These are phyloP conservation scores for Salvia splendens DNA, from an alignment of 257 asterid genomes.

Conservation along the genomic window DNA sequence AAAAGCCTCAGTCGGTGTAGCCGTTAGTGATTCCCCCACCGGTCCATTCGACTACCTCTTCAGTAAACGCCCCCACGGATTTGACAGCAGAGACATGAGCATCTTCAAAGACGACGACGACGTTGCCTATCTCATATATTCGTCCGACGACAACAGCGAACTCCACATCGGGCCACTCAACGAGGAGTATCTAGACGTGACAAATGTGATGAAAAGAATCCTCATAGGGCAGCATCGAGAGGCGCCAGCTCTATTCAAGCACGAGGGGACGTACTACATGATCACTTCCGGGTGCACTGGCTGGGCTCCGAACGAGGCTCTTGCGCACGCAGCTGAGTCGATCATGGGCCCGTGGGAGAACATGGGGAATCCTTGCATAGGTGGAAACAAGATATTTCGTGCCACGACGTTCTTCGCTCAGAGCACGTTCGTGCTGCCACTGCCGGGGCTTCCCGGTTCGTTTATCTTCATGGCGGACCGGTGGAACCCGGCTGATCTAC, in stretches of 20 bases:
- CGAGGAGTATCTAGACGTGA: slow-evolving; percentile 59
- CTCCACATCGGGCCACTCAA: slow-evolving; percentile 81
- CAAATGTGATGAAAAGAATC: slow-evolving; percentile 52
- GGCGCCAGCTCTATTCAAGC: slow-evolving; percentile 94
- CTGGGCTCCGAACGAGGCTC: slow-evolving; percentile 96
- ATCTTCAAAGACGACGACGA: slow-evolving; percentile 86
- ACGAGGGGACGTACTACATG: slow-evolving; percentile 85
- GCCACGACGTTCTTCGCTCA: slow-evolving; percentile 78
- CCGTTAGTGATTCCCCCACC: slow-evolving; percentile 63
- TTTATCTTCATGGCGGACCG: slow-evolving; percentile 93
- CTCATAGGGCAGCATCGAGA: slow-evolving; percentile 85
- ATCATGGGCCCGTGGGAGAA: slow-evolving; percentile 97
- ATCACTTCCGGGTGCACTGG: slow-evolving; percentile 96
- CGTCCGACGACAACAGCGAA: slow-evolving; percentile 86
- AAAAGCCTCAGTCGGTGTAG: slow-evolving; percentile 83
- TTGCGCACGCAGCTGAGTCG: slow-evolving; percentile 88
- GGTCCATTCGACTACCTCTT: slow-evolving; percentile 84
- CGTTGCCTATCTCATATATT: slow-evolving; percentile 76
- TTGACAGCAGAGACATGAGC: slow-evolving; percentile 95
- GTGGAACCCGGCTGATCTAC: slow-evolving; percentile 91
- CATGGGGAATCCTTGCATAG: slow-evolving; percentile 90
- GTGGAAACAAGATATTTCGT: slow-evolving; percentile 70
- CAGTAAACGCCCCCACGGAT: slow-evolving; percentile 86
- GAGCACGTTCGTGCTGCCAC: slow-evolving; percentile 82
- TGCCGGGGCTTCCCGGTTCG: slow-evolving; percentile 59